Conservation (phyloP, 345 rosid species). For the Moringa oleifera region DNA sequence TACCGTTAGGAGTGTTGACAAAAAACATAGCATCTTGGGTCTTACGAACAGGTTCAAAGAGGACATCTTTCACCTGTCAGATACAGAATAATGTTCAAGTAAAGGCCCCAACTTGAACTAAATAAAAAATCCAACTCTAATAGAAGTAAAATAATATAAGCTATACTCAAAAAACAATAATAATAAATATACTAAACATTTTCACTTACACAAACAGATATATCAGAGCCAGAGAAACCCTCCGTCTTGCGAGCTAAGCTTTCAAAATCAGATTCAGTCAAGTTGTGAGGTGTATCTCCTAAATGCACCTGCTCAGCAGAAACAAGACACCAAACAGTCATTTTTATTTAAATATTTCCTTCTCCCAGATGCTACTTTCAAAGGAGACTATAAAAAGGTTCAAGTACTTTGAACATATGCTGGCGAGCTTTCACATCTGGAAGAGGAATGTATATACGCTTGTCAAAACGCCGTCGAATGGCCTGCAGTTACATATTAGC, state of each 20-base stretch:
- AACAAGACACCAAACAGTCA: neutral
- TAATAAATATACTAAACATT: slow-evolving; percentile 1
- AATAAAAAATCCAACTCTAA: too few relatives aligned
- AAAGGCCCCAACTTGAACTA: too few relatives aligned
- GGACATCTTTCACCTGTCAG: slow-evolving; percentile 82
- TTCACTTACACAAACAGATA: slow-evolving; percentile 82
- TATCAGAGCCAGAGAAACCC: slow-evolving; percentile 95
- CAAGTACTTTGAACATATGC: slow-evolving; percentile 81
- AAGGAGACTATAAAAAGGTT: slow-evolving; percentile 6
- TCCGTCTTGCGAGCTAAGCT: slow-evolving; percentile 69
- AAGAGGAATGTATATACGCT: slow-evolving; percentile 93
- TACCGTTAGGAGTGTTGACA: slow-evolving; percentile 43
- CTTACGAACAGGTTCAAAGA: slow-evolving; percentile 92
- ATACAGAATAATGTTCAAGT: slow-evolving; percentile 6
- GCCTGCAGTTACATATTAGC: slow-evolving; percentile 56
- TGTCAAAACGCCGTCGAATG: slow-evolving; percentile 88
- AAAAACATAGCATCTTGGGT: slow-evolving; percentile 91
- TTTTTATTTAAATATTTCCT: slow-evolving; percentile 5
- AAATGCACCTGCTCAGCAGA: slow-evolving; percentile 62
- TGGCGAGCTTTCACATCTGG: slow-evolving; percentile 90
- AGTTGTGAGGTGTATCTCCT: slow-evolving; percentile 91
- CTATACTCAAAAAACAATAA: too few relatives aligned
- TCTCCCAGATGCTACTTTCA: neutral
- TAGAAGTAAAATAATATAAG: too few relatives aligned
- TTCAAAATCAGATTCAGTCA: slow-evolving; percentile 85